Percentiles rank a stretch among this genome's conserved stretches.
These are phyloP conservation scores for Calonectria fujianensis DNA, from an alignment of 2,329 filamentous ascomycete species.

Conservation along the genomic window DNA sequence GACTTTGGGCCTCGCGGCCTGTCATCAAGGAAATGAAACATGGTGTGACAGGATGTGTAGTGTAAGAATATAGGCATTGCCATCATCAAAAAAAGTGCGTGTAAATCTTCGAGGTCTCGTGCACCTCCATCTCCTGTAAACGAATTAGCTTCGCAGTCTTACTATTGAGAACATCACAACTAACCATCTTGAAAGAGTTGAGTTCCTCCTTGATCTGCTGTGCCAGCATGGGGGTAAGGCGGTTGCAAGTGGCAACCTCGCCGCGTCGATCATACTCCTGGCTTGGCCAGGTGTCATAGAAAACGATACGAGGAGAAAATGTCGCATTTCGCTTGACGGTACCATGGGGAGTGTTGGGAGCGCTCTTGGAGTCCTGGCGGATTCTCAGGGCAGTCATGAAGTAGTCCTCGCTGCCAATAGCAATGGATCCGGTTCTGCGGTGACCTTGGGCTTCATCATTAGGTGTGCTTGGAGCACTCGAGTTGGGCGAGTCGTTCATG, in stretches of 20 bases:
- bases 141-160: constrained; percentile 61
- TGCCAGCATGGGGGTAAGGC: constrained; percentile 95
- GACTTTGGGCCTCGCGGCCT: constrained; percentile 58
- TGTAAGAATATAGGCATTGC: constrained; percentile 49
- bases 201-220: constrained; percentile 99
- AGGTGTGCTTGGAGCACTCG: constrained; percentile 91
- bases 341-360: constrained; percentile 85
- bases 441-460: constrained; percentile 84
- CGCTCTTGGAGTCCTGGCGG: constrained; percentile 85
- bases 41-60: constrained; percentile 51
- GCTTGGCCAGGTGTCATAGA: constrained; percentile 96
- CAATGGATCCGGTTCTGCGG: constrained; percentile 80
- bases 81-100: constrained; percentile 97
- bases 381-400: constrained; percentile 87
- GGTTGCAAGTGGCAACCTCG: constrained; percentile 98
- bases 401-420: constrained; percentile 90
- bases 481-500: constrained; percentile 85
- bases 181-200: constrained; percentile 96
- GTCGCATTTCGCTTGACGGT: constrained; percentile 78
- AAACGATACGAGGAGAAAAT: constrained; percentile 95
- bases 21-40: constrained; percentile 55
- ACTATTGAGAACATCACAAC: constrained; percentile 23
- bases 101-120: constrained; percentile 99
- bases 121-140: constrained; percentile 97
- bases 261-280: constrained; percentile 97